These are phyloP conservation scores for Filobasidium wieringae DNA, from an alignment of 768 basidiomycete species.

Conservation along the genomic window DNA sequence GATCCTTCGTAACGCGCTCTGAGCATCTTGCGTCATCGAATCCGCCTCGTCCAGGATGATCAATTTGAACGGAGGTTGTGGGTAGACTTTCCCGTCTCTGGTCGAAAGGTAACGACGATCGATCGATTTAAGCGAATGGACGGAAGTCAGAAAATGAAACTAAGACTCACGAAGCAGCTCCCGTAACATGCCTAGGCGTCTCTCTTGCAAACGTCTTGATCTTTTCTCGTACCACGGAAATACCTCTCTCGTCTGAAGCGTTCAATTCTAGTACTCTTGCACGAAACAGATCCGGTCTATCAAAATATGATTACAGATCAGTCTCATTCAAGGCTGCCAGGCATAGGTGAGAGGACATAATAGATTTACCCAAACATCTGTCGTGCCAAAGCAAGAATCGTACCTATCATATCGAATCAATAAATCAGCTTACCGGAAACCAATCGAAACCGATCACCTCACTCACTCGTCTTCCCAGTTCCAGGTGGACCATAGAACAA, in stretches of 20 bases:
- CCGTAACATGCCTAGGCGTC: slow-evolving; percentile 33
- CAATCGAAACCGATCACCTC: not conserved
- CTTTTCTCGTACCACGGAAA: slow-evolving; percentile 91
- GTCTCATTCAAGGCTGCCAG: slow-evolving; percentile 68
- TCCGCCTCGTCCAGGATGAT: slow-evolving; percentile 98
- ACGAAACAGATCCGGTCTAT: slow-evolving; percentile 83
- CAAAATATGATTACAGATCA: not conserved
- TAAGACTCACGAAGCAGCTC: slow-evolving; percentile 33
- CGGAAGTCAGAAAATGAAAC: too few relatives aligned
- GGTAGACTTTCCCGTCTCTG: slow-evolving; percentile 56
- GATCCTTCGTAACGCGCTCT: slow-evolving; percentile 89
- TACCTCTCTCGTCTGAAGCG: slow-evolving; percentile 97
- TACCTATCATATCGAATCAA: slow-evolving; percentile 40
- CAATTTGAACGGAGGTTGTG: slow-evolving; percentile 96
- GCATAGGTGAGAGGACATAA: not conserved
- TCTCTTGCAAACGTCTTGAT: slow-evolving; percentile 84
- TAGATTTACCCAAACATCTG: slow-evolving; percentile 81
- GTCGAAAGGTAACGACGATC: not conserved
- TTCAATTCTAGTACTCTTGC: slow-evolving; percentile 91
- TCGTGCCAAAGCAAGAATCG: slow-evolving; percentile 82
- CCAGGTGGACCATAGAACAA: slow-evolving; percentile 98
- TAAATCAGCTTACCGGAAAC: slow-evolving; percentile 1
- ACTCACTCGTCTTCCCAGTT: slow-evolving; percentile 78
- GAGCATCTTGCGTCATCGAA: slow-evolving; percentile 99
- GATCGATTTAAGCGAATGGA: not conserved